Base-by-base conservation (phyloP, 1,284 basidiomycete genomes). In the Xanthoconium separans region DNA sequence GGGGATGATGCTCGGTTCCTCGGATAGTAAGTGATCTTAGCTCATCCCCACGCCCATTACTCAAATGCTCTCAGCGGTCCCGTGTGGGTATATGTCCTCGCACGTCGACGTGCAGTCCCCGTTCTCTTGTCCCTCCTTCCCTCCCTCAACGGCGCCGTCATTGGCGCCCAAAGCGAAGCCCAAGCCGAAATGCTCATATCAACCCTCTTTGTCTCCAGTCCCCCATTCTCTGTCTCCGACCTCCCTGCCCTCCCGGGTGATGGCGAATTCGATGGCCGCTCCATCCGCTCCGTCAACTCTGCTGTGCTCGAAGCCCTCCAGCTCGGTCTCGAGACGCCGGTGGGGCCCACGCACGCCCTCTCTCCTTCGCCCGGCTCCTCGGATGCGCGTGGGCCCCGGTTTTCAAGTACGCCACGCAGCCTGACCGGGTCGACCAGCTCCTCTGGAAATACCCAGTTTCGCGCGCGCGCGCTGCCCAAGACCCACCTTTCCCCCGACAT, bases 71-170 rank as follows among this genome's bases (percentile, higher is more conserved):
- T 44, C 57, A 91, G 89, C 61, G 89, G 87, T 53, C 86, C 89
- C 18, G 88, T 91, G 27, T 91, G 90, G 88, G 88, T 92, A 22
- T 92, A 91, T 70, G 86, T 92, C 42, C 83, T 92, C 56, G 89
- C 91, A 66, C 82, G 89, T 41, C 77, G 85, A 47, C 82, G 85
- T 42, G 86, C 89, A 15, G 84, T 91, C 43, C 82, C 89, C 69
- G 85, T 90, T 50, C 86, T 85, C 79, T 74, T 81, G 47, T 82
- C 85, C 6, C 80, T 92, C 62, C 88, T 91, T 80, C 61, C 88
- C 83, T 27, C 74, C 83, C 43, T 91, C 82, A 70, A 86, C 84
- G 51, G 90, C 67, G 85, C 76, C 0, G 64, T 91, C 48, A 87
- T 91, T 77, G 87, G 85, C 45, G 84, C 88, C 8, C 74, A 81